Evolutionary conservation across 179 eudicot species (phyloP).

Genomic region (Camellia oleifera): DNA sequence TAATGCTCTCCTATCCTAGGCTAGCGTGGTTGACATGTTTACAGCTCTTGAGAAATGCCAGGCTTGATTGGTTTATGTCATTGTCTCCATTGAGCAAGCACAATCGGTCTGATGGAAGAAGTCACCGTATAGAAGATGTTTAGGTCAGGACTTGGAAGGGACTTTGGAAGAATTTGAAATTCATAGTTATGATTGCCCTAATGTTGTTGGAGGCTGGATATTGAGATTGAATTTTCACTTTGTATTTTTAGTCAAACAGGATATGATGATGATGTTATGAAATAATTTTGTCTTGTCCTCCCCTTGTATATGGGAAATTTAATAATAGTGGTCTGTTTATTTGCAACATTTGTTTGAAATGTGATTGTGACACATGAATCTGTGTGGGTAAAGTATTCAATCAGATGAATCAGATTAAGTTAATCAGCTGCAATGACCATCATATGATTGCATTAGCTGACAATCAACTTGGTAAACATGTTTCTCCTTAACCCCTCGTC

Average conservation of each 20-base stretch:
- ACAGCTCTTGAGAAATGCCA: not conserved
- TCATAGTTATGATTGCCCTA: not conserved
- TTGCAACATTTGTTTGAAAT: too few relatives aligned
- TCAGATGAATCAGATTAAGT: not conserved
- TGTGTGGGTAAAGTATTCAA: not conserved
- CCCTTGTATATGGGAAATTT: slow-evolving; percentile 6
- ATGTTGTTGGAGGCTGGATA: not conserved
- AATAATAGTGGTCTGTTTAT: not conserved
- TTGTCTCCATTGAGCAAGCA: not conserved
- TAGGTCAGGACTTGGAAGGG: not conserved
- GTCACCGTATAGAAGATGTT: not conserved
- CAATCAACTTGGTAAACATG: not conserved
- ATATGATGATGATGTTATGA: not conserved
- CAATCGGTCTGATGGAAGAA: not conserved
- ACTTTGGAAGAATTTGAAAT: not conserved
- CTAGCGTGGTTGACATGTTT: not conserved
- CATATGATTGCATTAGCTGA: not conserved
- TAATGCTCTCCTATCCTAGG: slow-evolving; percentile 10
- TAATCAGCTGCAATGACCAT: not conserved
- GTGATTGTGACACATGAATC: too few relatives aligned
- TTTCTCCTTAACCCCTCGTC: too few relatives aligned
- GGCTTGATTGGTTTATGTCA: not conserved
- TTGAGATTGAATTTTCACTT: not conserved
- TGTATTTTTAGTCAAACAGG: not conserved
- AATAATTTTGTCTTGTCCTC: slow-evolving; percentile 5